Evolutionary conservation across 2,329 filamentous ascomycete species (phyloP).

Genomic region (Ophiostoma tasmaniense): DNA sequence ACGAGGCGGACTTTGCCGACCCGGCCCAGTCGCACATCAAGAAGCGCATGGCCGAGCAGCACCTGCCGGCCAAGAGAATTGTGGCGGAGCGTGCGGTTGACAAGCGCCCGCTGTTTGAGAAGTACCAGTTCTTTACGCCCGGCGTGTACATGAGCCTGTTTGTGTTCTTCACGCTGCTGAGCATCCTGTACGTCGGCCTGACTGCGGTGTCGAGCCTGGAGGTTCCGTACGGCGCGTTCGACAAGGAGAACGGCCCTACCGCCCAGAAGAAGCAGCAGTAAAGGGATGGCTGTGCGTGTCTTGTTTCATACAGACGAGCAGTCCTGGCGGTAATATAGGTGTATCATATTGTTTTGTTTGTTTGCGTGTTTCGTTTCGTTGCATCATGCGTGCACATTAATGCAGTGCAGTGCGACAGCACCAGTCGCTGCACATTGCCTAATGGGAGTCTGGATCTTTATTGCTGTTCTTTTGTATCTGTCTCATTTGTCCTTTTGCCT

Average conservation of each 20-base stretch:
- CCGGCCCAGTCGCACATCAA: conserved; percentile 65
- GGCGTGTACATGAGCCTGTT: conserved; percentile 84
- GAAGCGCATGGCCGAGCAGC: conserved; percentile 35
- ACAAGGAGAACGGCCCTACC: conserved; percentile 87
- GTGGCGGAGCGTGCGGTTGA: conserved; percentile 25
- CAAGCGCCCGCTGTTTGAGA: conserved; percentile 64
- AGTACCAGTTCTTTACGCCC: conserved; percentile 89
- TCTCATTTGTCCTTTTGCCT: background rate
- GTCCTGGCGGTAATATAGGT: background rate
- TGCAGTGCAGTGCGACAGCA: background rate
- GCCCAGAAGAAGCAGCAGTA: conserved; percentile 70
- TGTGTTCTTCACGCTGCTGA: conserved; percentile 60
- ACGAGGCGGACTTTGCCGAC: conserved; percentile 57
- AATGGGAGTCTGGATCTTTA: conserved; percentile 5
- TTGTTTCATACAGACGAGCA: background rate
- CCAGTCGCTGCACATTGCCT: background rate
- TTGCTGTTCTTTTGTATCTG: background rate
- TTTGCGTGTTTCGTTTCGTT: background rate
- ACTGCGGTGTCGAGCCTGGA: conserved; percentile 69
- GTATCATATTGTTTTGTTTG: conserved; percentile 12
- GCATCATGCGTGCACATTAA: background rate
- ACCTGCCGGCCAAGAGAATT: conserved; percentile 19
- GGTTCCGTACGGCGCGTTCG: conserved; percentile 89
- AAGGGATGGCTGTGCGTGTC: conserved; percentile 20
- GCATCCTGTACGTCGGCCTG: conserved; percentile 72